Evolutionary conservation across 176 grass and related monocot species (phyloP).

Genomic region (Musa schizocarpa): DNA sequence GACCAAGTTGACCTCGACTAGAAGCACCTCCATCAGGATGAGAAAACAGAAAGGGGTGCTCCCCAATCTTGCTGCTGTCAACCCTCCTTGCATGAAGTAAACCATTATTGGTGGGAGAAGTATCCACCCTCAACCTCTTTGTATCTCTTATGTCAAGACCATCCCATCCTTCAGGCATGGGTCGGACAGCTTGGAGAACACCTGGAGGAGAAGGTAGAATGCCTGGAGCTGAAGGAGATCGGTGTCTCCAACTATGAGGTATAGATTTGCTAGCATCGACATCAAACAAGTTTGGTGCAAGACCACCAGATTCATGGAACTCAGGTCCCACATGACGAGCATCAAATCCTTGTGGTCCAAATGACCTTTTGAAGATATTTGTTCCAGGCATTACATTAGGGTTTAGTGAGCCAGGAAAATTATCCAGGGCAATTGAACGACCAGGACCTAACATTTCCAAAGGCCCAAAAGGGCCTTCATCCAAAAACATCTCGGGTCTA

Average conservation of each 20-base stretch:
- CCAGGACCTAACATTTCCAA: constrained; percentile 26
- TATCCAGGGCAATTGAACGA: neutral
- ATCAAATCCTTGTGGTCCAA: constrained; percentile 38
- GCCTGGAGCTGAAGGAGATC: constrained; percentile 28
- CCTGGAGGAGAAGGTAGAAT: constrained; percentile 43
- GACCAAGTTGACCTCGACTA: constrained; percentile 37
- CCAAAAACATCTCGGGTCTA: constrained; percentile 33
- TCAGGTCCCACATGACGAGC: constrained; percentile 27
- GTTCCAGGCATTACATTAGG: constrained; percentile 5
- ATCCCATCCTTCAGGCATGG: constrained; percentile 27
- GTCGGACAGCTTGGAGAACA: constrained; percentile 6
- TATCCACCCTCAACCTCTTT: constrained; percentile 27
- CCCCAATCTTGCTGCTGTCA: constrained; percentile 10
- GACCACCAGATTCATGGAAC: constrained; percentile 32
- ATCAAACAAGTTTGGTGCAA: constrained; percentile 4
- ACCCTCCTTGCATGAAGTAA: constrained; percentile 31
- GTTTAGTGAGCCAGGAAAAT: constrained; percentile 8
- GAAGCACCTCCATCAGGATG: constrained; percentile 26
- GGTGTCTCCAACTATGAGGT: neutral
- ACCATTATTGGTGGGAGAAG: constrained; percentile 8
- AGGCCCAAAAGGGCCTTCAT: constrained; percentile 34
- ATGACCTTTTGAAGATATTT: constrained; percentile 14
- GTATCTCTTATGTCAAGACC: constrained; percentile 33
- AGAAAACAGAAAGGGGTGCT: constrained; percentile 18
- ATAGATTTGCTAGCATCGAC: constrained; percentile 9